Percentiles rank a stretch among this genome's conserved stretches.
Evolutionary conservation across 371 early-diverging fungal genomes (phyloP).

Genomic region (Mortierella sp.): DNA sequence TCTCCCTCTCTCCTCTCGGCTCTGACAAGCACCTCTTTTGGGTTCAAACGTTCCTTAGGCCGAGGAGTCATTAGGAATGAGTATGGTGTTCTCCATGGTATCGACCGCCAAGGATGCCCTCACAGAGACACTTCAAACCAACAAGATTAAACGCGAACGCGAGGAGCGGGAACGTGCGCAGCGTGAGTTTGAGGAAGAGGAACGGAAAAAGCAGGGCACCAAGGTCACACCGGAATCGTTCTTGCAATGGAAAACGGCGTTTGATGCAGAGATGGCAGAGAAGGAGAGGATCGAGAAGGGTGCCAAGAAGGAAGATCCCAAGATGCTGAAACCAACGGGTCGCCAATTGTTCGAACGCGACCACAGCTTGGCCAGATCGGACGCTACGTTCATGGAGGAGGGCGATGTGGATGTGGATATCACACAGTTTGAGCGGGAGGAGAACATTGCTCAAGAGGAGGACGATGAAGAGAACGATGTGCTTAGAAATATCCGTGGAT

Average conservation of each 20-base stretch:
- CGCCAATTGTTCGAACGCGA: conserved; percentile 94
- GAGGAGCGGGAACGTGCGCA: conserved; percentile 68
- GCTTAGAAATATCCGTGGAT: conserved; percentile 45
- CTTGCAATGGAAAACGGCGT: conserved; percentile 80
- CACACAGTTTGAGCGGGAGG: conserved; percentile 73
- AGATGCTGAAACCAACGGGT: conserved; percentile 74
- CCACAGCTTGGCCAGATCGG: conserved; percentile 83
- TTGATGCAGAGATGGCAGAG: conserved; percentile 78
- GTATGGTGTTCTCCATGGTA: conserved; percentile 90
- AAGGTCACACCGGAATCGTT: conserved; percentile 85
- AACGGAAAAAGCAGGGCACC: conserved; percentile 84
- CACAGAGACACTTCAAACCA: conserved; percentile 67
- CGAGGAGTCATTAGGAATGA: conserved; percentile 90
- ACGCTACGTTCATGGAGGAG: conserved; percentile 84
- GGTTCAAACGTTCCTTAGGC: conserved; percentile 50
- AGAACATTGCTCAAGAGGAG: conserved; percentile 63
- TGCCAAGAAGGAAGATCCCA: conserved; percentile 54
- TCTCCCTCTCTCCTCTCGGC: too few relatives aligned
- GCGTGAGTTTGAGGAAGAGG: conserved; percentile 83
- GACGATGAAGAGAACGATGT: conserved; percentile 68
- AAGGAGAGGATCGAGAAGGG: conserved; percentile 64
- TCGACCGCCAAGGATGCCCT: conserved; percentile 80
- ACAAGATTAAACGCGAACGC: conserved; percentile 62
- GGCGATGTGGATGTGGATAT: conserved; percentile 88
- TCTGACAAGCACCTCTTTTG: too few relatives aligned